phyloP scores from a whole-genome alignment of 1,139 yeast species.

The Casaregolazyma lundiana region DNA sequence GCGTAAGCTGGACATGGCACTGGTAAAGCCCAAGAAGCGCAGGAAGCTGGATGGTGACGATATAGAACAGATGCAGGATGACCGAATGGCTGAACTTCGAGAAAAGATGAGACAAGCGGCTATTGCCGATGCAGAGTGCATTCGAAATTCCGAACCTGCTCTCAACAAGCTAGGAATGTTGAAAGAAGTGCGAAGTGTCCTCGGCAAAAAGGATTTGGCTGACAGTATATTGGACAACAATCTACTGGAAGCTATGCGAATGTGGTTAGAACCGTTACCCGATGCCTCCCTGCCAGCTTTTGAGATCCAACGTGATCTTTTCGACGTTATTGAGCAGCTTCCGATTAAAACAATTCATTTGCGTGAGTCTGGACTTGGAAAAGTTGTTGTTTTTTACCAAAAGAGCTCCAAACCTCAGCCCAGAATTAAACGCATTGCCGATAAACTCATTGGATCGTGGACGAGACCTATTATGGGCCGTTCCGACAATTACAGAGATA shows the following conservation, averaged over 20 bases:
- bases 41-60: slow-evolving; percentile 81
- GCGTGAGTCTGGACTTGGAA: slow-evolving; percentile 91
- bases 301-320: slow-evolving; percentile 87
- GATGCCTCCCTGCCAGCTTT: slow-evolving; percentile 97
- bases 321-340: slow-evolving; percentile 64
- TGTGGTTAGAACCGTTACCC: slow-evolving; percentile 97
- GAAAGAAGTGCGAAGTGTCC: slow-evolving; percentile 69
- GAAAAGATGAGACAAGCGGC: slow-evolving; percentile 95
- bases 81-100: slow-evolving; percentile 71
- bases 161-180: slow-evolving; percentile 78
- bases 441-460: slow-evolving; percentile 92
- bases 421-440: slow-evolving; percentile 79
- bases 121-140: slow-evolving; percentile 79
- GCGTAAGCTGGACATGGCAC: slow-evolving; percentile 73
- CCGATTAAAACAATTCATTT: slow-evolving; percentile 96
- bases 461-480: slow-evolving; percentile 96
- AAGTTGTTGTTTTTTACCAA: slow-evolving; percentile 90
- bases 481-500: slow-evolving; percentile 90
- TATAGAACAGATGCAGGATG: slow-evolving; percentile 92
- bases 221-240: slow-evolving; percentile 94
- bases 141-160: slow-evolving; percentile 64
- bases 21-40: slow-evolving; percentile 42
- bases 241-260: slow-evolving; percentile 84
- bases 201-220: slow-evolving; percentile 75
- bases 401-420: slow-evolving; percentile 87